Evolutionary conservation across 495 filamentous ascomycete genomes (phyloP).

Genomic region (Xylaria bambusicola): DNA sequence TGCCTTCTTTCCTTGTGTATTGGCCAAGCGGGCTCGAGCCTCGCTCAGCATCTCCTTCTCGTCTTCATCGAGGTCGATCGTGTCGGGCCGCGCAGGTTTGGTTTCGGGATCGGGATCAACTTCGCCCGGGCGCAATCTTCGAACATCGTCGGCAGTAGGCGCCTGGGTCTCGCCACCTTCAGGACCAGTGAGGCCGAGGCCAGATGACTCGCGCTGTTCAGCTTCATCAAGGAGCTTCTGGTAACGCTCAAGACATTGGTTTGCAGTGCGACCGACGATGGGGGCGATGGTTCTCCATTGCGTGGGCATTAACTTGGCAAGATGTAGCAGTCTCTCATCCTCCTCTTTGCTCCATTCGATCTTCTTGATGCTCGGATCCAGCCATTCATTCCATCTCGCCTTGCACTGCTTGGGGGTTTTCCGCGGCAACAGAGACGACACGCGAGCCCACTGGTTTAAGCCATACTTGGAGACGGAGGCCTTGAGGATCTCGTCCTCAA

Average conservation of each 20-base stretch:
- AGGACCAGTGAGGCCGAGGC: conserved; percentile 83
- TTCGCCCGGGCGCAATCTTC: conserved; percentile 86
- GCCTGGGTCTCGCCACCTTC: conserved; percentile 84
- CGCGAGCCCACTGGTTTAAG: conserved; percentile 98
- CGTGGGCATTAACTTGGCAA: conserved; percentile 98
- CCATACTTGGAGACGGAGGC: conserved; percentile 95
- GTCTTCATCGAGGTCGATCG: conserved; percentile 96
- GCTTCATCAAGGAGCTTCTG: conserved; percentile 96
- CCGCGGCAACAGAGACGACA: conserved; percentile 92
- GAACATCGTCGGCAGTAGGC: conserved; percentile 91
- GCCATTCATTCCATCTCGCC: conserved; percentile 96
- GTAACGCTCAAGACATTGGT: conserved; percentile 94
- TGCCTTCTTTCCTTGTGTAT: conserved; percentile 98
- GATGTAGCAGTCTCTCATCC: conserved; percentile 93
- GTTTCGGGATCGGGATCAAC: conserved; percentile 95
- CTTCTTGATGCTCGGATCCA: conserved; percentile 95
- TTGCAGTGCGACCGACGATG: conserved; percentile 93
- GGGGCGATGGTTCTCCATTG: conserved; percentile 99
- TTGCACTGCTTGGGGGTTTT: conserved; percentile 99
- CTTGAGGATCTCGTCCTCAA: conserved; percentile 93
- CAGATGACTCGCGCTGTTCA: conserved; percentile 78
- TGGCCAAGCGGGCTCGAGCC: conserved; percentile 91
- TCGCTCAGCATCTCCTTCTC: conserved; percentile 99
- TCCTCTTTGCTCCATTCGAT: conserved; percentile 99
- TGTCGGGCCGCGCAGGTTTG: conserved; percentile 94